Evolutionary conservation across 257 asterid species (phyloP), one percentile per base, ranked within the genome.

Genomic region (Echites panduratus): DNA sequence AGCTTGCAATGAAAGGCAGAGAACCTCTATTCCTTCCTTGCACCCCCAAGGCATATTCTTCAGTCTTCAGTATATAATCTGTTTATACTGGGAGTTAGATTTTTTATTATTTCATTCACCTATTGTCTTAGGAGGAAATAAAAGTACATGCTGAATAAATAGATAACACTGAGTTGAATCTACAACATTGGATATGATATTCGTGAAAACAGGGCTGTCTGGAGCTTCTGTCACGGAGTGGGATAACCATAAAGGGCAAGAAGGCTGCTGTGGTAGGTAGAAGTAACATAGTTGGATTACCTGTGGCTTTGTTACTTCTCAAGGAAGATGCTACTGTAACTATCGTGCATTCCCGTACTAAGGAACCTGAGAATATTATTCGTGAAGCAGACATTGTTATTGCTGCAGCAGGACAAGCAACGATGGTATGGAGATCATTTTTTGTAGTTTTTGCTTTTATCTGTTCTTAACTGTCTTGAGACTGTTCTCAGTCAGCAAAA

Each of bases 1-100:
- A 91, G 84, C 90, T 94, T 81, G 97, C 99, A n/a, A 94, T 94
- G 99, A 94, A 89, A 80, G 98, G 98, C 85, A 85, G 97, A 86
- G 90, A 91, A 71, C 99, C 99, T 66, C 75, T 91, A 68, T 94
- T 89, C 82, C 88, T 83, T 80, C 99, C 99, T 49, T 91, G 98
- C 91, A 91, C 97, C 62, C 99, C 99, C 57, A 91, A 90, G 97
- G 99, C 88, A 82, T 47, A 53, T 67, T 22, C 68, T 59, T 56
- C 44, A 26, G 17, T 81, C 68, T 47, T 47, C 54, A 35, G n/a
- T 29, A 53, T 49, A 17, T 27, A 26, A 72, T 40, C 61, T 58
- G 16, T 45, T 69, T 48, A 45, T 66, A n/a, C 32, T 72, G 2
- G 2, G 47, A 17, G 7, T 61, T 71, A n/a, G 27, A 38, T 43